Base-by-base conservation (phyloP, 306 rosid species). In the Arachis stenosperma region DNA sequence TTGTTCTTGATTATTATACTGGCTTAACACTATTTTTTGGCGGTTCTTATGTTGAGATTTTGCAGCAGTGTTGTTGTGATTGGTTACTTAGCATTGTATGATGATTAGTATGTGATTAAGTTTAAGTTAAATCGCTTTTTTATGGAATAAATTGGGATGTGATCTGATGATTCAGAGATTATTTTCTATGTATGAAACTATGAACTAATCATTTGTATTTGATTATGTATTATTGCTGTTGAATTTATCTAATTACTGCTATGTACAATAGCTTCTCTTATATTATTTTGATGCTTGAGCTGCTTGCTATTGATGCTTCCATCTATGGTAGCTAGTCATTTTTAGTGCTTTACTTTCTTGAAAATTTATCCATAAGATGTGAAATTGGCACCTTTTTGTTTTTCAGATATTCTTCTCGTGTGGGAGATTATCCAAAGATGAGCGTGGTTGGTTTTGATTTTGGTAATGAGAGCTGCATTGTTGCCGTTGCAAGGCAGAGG, bases 401-500 rank as follows among this genome's bases (percentile, higher is more conserved):
- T 12, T 52, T 0, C 51, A 52, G 78, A 29, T 81, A 17, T 60
- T 52, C 5, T 3, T 40, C 53, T 66, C 44, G 51, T 33, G 42
- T 43, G 56, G 57, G 36, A 52, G 79, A 81, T 65, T 61, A n/a
- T 50, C 12, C 76, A 44, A 88, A 84, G 65, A 95, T 95, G 99
- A 95, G 99, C 29, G 97, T 95, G 65, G 99, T 95, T 2, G 99
- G 99, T 46, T 95, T 95, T 83, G 99, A 95, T 83, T 81, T 95
- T 7, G 99, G 99, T 53, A 95, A 91, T 6, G 99, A 95, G 85
- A 95, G 95, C 78, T 78, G 99, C 87, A 88, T 95, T 73, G 97
- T 95, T 30, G 99, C 97, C 4, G 98, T 91, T 52, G 99, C 97
- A 5, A 90, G 97, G 82, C 99, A 91, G 76, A 88, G 98, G 39